Evolutionary conservation across 345 rosid species (phyloP).

Genomic region (Carallia pectinifolia): DNA sequence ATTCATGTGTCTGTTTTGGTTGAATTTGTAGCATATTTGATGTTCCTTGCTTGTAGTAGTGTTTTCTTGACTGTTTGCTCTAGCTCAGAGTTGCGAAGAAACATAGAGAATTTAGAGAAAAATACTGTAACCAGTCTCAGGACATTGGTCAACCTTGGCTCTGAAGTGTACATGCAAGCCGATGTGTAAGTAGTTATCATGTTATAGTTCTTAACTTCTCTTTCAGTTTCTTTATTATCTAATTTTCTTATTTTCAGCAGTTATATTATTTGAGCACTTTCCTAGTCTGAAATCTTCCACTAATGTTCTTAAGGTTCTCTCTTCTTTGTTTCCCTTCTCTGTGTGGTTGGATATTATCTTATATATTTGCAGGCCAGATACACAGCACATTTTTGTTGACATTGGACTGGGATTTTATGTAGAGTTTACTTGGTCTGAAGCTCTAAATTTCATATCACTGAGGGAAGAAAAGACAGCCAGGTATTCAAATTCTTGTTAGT

Average conservation of each 20-base stretch:
- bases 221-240: background rate
- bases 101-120: conserved; percentile 59
- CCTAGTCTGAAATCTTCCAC: background rate
- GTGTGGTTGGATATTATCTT: background rate
- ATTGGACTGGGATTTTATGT: conserved; percentile 80
- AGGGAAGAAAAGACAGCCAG: conserved; percentile 66
- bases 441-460: conserved; percentile 51
- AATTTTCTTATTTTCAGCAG: background rate
- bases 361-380: conserved; percentile 55
- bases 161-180: conserved; percentile 94
- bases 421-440: conserved; percentile 83
- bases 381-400: conserved; percentile 62
- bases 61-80: conserved; percentile 30
- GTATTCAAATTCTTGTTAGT: background rate
- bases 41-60: background rate
- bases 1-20: no score
- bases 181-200: conserved; percentile 59
- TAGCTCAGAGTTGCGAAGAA: conserved; percentile 81
- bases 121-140: conserved; percentile 76
- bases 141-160: conserved; percentile 91
- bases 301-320: no score
- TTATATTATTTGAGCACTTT: background rate
- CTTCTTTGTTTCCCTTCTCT: background rate
- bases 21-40: no score
- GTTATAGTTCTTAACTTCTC: conserved; percentile 1